Percentiles rank a stretch among this genome's conserved stretches.
phyloP scores from a whole-genome alignment of 345 rosid species.

The Lepidium africanum region DNA sequence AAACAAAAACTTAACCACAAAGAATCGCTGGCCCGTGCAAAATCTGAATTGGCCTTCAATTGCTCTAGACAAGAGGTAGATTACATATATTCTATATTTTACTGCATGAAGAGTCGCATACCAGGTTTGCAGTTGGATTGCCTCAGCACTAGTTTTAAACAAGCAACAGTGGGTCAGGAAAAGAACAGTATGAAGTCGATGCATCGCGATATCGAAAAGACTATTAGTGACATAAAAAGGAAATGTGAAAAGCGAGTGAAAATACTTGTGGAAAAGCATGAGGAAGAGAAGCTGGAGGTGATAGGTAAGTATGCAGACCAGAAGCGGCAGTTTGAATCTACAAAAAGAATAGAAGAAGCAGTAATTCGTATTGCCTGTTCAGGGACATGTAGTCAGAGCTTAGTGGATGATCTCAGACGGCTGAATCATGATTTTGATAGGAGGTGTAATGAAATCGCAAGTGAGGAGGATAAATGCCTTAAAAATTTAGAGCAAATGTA shows the following conservation, averaged over 20 bases:
- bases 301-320: slow-evolving; percentile 34
- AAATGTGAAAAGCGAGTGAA: slow-evolving; percentile 41
- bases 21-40: slow-evolving; percentile 64
- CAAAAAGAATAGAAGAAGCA: slow-evolving; percentile 40
- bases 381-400: slow-evolving; percentile 21
- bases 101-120: slow-evolving; percentile 42
- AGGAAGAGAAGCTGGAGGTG: slow-evolving; percentile 35
- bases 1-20: slow-evolving; percentile 53
- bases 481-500: slow-evolving; percentile 38
- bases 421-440: slow-evolving; percentile 40
- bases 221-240: slow-evolving; percentile 40
- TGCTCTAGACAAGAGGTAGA: slow-evolving; percentile 69
- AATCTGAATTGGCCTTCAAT: slow-evolving; percentile 45
- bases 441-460: slow-evolving; percentile 36
- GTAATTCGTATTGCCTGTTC: slow-evolving; percentile 38
- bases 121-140: slow-evolving; percentile 22
- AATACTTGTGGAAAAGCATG: slow-evolving; percentile 39
- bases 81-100: slow-evolving; percentile 44
- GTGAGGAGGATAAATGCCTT: slow-evolving; percentile 27
- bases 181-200: slow-evolving; percentile 20
- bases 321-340: slow-evolving; percentile 39
- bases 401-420: slow-evolving; percentile 37
- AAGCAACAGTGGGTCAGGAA: slow-evolving; percentile 7
- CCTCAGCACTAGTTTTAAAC: slow-evolving; percentile 28
- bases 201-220: slow-evolving; percentile 37